phyloP scores from a whole-genome alignment of 257 asterid genomes.

The Plantago major region DNA sequence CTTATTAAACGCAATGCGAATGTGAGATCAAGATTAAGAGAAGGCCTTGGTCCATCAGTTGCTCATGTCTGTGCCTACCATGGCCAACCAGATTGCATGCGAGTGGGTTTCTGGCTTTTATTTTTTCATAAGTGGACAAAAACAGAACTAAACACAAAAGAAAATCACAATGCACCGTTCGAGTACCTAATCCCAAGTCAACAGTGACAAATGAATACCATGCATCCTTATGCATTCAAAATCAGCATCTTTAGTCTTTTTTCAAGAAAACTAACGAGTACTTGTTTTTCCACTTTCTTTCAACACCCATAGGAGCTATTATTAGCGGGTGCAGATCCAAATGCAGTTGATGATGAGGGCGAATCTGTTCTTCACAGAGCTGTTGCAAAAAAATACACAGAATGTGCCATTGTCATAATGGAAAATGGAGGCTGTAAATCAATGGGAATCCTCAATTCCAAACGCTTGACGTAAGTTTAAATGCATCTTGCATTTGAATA shows the following conservation, averaged over 20 bases:
- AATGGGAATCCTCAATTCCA: conserved; percentile 81
- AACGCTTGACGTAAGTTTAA: conserved; percentile 77
- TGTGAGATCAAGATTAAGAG: conserved; percentile 88
- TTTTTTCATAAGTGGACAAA: conserved; percentile 10
- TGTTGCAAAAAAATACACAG: conserved; percentile 85
- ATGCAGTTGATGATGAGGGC: conserved; percentile 96
- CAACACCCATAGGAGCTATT: conserved; percentile 64
- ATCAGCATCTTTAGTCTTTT: neutral
- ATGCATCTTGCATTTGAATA: conserved; percentile 18
- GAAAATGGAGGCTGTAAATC: conserved; percentile 98
- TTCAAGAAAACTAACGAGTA: neutral
- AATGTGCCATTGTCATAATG: conserved; percentile 84
- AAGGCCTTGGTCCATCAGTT: conserved; percentile 97
- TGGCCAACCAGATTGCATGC: conserved; percentile 99
- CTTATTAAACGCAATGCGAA: conserved; percentile 79
- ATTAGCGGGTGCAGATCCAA: conserved; percentile 96
- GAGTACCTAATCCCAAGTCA: neutral
- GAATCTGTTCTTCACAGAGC: conserved; percentile 99
- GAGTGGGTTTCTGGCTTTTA: conserved; percentile 46
- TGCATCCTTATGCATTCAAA: no score
- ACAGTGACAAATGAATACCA: no score
- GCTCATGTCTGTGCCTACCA: conserved; percentile 99
- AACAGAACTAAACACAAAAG: neutral
- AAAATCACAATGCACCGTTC: conserved; percentile 14
- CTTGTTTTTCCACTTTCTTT: conserved; percentile 4